Conservation (phyloP, 257 asterid genomes). For the Gardenia jasminoides region DNA sequence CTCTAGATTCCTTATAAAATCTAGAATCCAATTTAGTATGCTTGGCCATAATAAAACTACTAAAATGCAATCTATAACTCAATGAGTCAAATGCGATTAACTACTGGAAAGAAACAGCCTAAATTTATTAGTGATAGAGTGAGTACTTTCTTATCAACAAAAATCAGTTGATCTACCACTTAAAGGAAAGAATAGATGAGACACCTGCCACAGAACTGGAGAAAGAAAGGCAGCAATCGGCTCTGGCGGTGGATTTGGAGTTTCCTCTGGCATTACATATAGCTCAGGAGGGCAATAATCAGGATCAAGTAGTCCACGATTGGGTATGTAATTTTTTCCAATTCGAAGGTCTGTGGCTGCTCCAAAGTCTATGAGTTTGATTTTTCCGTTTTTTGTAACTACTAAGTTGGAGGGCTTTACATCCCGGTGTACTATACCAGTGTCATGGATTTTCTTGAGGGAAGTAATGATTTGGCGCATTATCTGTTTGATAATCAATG, state of each 20-base stretch:
- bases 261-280: constrained; percentile 96
- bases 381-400: constrained; percentile 81
- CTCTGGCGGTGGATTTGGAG: constrained; percentile 96
- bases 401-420: constrained; percentile 96
- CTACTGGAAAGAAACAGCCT: not conserved
- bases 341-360: constrained; percentile 97
- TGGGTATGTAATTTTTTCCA: constrained; percentile 84
- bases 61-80: not conserved
- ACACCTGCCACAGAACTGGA: constrained; percentile 90
- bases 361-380: constrained; percentile 93
- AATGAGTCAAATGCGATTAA: not conserved
- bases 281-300: constrained; percentile 97
- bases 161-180: not conserved
- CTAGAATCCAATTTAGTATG: not conserved
- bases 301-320: constrained; percentile 83
- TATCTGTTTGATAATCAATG: constrained; percentile 83
- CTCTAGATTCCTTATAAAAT: not conserved
- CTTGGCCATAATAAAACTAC: not conserved
- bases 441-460: constrained; percentile 80
- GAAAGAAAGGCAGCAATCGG: constrained; percentile 92
- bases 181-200: not conserved
- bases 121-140: not conserved
- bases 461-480: constrained; percentile 90
- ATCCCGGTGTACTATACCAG: constrained; percentile 93
- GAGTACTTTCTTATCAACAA: not conserved